phyloP scores from a whole-genome alignment of 2,329 filamentous ascomycete genomes.

The Xylaria sp. region DNA sequence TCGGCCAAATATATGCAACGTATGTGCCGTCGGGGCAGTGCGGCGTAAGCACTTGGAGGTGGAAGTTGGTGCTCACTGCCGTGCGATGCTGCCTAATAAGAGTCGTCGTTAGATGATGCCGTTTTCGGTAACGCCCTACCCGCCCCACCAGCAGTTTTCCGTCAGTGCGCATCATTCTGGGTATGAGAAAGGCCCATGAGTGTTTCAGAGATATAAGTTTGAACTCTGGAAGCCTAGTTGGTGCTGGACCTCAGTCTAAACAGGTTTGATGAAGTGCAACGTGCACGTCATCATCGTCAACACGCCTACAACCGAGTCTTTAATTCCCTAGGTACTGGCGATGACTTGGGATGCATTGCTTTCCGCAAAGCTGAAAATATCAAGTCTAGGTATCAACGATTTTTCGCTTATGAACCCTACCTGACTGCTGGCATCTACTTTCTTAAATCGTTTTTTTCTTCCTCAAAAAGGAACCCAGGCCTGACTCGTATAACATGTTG shows the following conservation, averaged over 20 bases:
- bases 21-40: no score
- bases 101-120: background rate
- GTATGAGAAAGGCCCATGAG: background rate
- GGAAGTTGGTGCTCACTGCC: background rate
- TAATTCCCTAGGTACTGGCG: background rate
- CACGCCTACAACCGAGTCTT: background rate
- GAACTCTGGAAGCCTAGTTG: background rate
- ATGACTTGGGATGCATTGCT: background rate
- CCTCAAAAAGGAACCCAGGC: background rate
- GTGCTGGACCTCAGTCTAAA: no score
- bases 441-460: background rate
- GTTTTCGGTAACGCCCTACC: background rate
- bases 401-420: background rate
- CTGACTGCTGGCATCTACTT: background rate
- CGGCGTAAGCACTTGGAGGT: conserved; percentile 1
- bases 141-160: background rate
- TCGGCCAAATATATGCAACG: conserved; percentile 17
- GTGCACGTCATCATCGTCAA: background rate
- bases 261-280: background rate
- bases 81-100: background rate
- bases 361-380: background rate
- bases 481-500: background rate
- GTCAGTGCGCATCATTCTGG: no score
- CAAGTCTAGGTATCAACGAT: no score
- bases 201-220: background rate